phyloP scores from a whole-genome alignment of 495 filamentous ascomycete genomes.

The Penicillium angulare region DNA sequence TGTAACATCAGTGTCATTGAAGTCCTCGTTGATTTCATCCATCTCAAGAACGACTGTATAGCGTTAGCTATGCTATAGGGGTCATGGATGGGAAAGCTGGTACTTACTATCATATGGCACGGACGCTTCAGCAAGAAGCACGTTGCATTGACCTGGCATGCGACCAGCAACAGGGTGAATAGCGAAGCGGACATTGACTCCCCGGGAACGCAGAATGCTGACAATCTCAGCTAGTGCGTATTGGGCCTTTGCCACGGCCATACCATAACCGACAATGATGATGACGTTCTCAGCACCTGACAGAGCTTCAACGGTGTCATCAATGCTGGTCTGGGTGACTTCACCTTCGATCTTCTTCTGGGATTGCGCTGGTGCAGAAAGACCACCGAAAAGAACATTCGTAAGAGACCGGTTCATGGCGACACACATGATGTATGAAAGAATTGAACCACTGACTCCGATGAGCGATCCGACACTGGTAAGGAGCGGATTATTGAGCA shows the following conservation, averaged over 20 bases:
- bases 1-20: slow-evolving; percentile 76
- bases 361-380: slow-evolving; percentile 55
- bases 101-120: slow-evolving; percentile 72
- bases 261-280: slow-evolving; percentile 81
- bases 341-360: slow-evolving; percentile 73
- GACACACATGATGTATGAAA: slow-evolving; percentile 79
- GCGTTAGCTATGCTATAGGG: slow-evolving; percentile 11
- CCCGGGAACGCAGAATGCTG: slow-evolving; percentile 62
- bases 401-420: slow-evolving; percentile 80
- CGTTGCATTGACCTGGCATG: slow-evolving; percentile 87
- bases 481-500: slow-evolving; percentile 79
- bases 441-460: slow-evolving; percentile 76
- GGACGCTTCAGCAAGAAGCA: slow-evolving; percentile 75
- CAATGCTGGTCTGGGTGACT: slow-evolving; percentile 67
- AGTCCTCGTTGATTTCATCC: slow-evolving; percentile 91
- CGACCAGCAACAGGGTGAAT: slow-evolving; percentile 82
- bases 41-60: slow-evolving; percentile 68
- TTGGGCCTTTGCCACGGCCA: slow-evolving; percentile 85
- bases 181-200: slow-evolving; percentile 77
- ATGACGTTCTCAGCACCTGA: slow-evolving; percentile 72
- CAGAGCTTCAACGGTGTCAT: slow-evolving; percentile 71
- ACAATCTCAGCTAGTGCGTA: slow-evolving; percentile 81
- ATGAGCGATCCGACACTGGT: slow-evolving; percentile 79
- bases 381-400: slow-evolving; percentile 80
- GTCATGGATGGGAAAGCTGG: neutral